Evolutionary conservation across 2,329 filamentous ascomycete species (phyloP).

Genomic region (Cyclaneusma minus): DNA sequence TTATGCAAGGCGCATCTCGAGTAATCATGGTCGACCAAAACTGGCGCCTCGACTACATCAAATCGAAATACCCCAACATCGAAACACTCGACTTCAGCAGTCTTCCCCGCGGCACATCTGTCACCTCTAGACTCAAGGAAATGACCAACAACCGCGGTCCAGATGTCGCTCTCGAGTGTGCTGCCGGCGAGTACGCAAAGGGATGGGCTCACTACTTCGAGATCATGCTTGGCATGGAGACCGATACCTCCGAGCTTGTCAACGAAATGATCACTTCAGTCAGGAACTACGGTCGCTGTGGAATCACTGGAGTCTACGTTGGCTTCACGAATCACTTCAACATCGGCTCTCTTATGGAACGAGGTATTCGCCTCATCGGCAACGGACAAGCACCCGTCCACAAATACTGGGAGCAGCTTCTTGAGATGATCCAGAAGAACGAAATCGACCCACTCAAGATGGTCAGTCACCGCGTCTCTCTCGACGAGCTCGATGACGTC

Average conservation of each 20-base stretch:
- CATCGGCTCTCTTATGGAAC: slow-evolving; percentile 72
- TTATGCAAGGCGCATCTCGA: slow-evolving; percentile 56
- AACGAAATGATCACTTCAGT: slow-evolving; percentile 71
- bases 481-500: slow-evolving; percentile 57
- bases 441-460: slow-evolving; percentile 65
- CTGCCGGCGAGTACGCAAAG: slow-evolving; percentile 44
- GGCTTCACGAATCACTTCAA: slow-evolving; percentile 68
- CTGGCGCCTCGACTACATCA: slow-evolving; percentile 52
- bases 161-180: slow-evolving; percentile 58
- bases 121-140: slow-evolving; percentile 59
- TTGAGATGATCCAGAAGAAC: slow-evolving; percentile 48
- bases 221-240: slow-evolving; percentile 53
- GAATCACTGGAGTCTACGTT: slow-evolving; percentile 58
- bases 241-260: slow-evolving; percentile 67
- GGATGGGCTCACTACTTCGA: slow-evolving; percentile 44
- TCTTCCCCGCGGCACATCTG: slow-evolving; percentile 44
- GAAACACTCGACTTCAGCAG: slow-evolving; percentile 54
- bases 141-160: slow-evolving; percentile 58
- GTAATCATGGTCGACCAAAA: slow-evolving; percentile 70
- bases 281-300: slow-evolving; percentile 55
- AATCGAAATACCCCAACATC: slow-evolving; percentile 46
- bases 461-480: slow-evolving; percentile 61
- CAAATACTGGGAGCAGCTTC: slow-evolving; percentile 68
- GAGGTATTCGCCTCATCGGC: slow-evolving; percentile 63
- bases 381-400: slow-evolving; percentile 60